Conservation (phyloP, 1,139 yeast genomes). For the Zhuliangozyma parablackwelliae region DNA sequence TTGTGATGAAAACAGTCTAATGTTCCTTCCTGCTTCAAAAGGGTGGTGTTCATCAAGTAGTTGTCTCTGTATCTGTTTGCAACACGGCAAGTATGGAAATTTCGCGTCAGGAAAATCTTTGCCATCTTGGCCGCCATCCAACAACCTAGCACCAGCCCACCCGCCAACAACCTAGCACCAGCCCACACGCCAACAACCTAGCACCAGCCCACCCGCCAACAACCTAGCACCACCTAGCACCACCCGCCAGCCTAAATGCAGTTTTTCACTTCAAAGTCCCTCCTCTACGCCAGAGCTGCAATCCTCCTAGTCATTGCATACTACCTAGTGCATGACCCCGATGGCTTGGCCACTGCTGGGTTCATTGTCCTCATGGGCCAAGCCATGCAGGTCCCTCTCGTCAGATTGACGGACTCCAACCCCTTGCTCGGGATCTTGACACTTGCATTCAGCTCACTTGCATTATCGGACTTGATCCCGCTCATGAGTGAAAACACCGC, state of each 20-base stretch:
- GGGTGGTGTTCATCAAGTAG: no score
- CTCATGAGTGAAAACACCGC: conserved; percentile 49
- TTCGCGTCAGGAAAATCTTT: no score
- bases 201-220: neutral
- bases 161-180: neutral
- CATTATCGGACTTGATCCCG: conserved; percentile 55
- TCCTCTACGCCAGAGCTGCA: conserved; percentile 46
- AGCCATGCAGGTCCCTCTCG: conserved; percentile 51
- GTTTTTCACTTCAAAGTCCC: conserved; percentile 48
- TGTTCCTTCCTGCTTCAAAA: no score
- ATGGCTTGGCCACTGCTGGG: conserved; percentile 34
- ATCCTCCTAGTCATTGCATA: conserved; percentile 47
- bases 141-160: neutral
- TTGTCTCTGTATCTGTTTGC: no score
- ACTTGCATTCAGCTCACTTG: conserved; percentile 38
- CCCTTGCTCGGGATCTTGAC: conserved; percentile 53
- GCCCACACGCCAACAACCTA: neutral
- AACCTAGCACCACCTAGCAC: neutral
- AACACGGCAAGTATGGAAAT: no score
- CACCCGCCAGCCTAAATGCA: conserved; percentile 36
- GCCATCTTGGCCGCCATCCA: neutral
- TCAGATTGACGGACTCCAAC: conserved; percentile 38
- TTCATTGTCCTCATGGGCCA: conserved; percentile 54
- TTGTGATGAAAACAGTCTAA: no score
- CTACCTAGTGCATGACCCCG: conserved; percentile 57